Percentiles rank a stretch among this genome's conserved stretches.
Evolutionary conservation across 2,329 filamentous ascomycete species (phyloP).

Genomic region (Capronia americana): DNA sequence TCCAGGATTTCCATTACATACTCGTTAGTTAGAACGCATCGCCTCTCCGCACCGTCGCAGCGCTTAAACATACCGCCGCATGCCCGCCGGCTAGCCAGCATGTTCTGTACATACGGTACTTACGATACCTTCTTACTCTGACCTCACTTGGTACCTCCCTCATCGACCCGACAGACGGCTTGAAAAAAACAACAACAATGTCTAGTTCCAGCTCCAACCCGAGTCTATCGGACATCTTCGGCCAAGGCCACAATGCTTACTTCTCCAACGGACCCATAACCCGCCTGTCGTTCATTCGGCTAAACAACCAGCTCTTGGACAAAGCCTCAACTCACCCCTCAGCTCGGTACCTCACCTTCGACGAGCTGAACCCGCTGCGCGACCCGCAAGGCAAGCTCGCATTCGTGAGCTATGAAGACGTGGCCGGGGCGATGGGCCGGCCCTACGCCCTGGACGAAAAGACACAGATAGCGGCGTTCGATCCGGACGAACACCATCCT

Average conservation of each 20-base stretch:
- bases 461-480: slow-evolving; percentile 73
- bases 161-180: neutral
- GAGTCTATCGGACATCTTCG: slow-evolving; percentile 23
- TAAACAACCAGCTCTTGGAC: slow-evolving; percentile 54
- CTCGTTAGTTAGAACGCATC: too few relatives aligned
- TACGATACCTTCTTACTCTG: neutral
- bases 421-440: slow-evolving; percentile 73
- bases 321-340: slow-evolving; percentile 54
- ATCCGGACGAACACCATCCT: slow-evolving; percentile 71
- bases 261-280: slow-evolving; percentile 54
- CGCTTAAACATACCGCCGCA: neutral
- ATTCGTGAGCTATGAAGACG: slow-evolving; percentile 70
- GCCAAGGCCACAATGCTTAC: slow-evolving; percentile 27
- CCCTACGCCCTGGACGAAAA: slow-evolving; percentile 75
- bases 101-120: neutral
- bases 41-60: neutral
- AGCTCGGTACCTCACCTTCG: slow-evolving; percentile 73
- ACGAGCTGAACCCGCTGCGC: slow-evolving; percentile 76
- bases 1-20: too few relatives aligned
- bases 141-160: neutral
- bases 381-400: slow-evolving; percentile 66
- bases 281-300: slow-evolving; percentile 56
- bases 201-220: neutral
- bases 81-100: neutral
- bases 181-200: slow-evolving; percentile 4